Evolutionary conservation across 768 basidiomycete species (phyloP).

Genomic region (Leccinum sublutescens): DNA sequence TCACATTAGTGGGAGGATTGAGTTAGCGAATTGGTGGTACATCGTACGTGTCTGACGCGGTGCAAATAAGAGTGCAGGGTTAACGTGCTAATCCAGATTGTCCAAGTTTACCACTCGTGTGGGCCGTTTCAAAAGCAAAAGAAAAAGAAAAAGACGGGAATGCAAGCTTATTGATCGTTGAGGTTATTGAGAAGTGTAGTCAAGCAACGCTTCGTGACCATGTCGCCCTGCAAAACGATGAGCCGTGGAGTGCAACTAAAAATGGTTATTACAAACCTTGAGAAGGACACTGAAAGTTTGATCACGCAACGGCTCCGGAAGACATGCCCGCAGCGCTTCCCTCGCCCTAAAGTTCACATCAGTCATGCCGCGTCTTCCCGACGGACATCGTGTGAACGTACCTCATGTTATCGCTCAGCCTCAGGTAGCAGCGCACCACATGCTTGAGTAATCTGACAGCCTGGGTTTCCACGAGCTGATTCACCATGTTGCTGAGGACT

Average conservation of each 20-base stretch:
- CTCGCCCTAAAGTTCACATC: slow-evolving; percentile 62
- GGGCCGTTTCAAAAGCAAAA: slow-evolving; percentile 20
- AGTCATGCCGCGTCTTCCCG: slow-evolving; percentile 3
- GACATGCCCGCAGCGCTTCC: slow-evolving; percentile 91
- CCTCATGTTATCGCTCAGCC: slow-evolving; percentile 95
- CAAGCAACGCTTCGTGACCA: slow-evolving; percentile 95
- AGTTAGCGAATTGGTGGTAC: slow-evolving; percentile 33
- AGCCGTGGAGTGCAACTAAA: slow-evolving; percentile 6
- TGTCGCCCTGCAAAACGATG: slow-evolving; percentile 67
- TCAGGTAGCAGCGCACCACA: slow-evolving; percentile 94
- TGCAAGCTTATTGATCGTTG: slow-evolving; percentile 53
- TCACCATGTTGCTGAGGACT: slow-evolving; percentile 98
- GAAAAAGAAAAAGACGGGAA: not conserved
- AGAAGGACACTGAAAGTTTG: slow-evolving; percentile 88
- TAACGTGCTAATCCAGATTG: slow-evolving; percentile 30
- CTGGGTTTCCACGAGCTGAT: slow-evolving; percentile 95
- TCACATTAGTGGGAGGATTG: slow-evolving; percentile 32
- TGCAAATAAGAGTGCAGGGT: slow-evolving; percentile 31
- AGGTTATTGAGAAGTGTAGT: slow-evolving; percentile 88
- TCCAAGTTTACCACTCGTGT: slow-evolving; percentile 27
- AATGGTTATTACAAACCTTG: slow-evolving; percentile 54
- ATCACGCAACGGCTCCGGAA: slow-evolving; percentile 94
- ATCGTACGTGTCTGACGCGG: slow-evolving; percentile 24
- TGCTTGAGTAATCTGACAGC: slow-evolving; percentile 96
- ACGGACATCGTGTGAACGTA: slow-evolving; percentile 36